phyloP scores from a whole-genome alignment of 495 filamentous ascomycete genomes.

The Penicillium flavigenum region DNA sequence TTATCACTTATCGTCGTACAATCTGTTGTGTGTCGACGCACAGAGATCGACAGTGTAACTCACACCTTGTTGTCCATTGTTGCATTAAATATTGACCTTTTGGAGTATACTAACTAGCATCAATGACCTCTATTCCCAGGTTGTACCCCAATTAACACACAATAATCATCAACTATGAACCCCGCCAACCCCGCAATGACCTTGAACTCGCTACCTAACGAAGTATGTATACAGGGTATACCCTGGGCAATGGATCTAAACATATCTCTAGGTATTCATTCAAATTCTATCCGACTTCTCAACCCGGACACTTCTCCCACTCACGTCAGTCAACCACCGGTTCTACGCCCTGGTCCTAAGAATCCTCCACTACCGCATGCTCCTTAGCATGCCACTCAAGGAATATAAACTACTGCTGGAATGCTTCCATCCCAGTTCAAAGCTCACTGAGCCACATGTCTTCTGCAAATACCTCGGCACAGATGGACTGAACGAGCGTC shows the following conservation, averaged over 20 bases:
- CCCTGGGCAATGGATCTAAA: not conserved
- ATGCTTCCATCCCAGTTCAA: slow-evolving; percentile 72
- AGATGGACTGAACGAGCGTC: slow-evolving; percentile 43
- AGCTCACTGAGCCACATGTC: slow-evolving; percentile 64
- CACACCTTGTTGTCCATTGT: too few relatives aligned
- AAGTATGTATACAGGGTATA: slow-evolving; percentile 33
- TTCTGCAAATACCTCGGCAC: slow-evolving; percentile 68
- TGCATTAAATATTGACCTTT: not conserved
- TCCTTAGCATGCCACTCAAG: slow-evolving; percentile 52
- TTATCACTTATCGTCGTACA: not conserved
- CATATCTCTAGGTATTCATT: slow-evolving; percentile 58
- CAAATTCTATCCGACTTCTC: slow-evolving; percentile 61
- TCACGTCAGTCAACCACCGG: slow-evolving; percentile 61
- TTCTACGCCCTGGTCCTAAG: slow-evolving; percentile 67
- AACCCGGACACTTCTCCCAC: slow-evolving; percentile 58
- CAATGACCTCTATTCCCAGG: not conserved
- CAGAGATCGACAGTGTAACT: not conserved
- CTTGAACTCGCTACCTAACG: slow-evolving; percentile 52
- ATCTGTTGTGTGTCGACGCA: not conserved
- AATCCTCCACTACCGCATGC: slow-evolving; percentile 64
- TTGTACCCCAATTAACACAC: not conserved
- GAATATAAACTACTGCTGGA: slow-evolving; percentile 70
- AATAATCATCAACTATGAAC: slow-evolving; percentile 1
- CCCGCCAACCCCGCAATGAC: slow-evolving; percentile 7
- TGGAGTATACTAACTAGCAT: not conserved